A percentile compares a stretch with the other conserved stretches of the same genome.
These are phyloP conservation scores for Marchantia paleacea DNA, from an alignment of 225 moss, liverwort and hornwort genomes.

Conservation along the genomic window DNA sequence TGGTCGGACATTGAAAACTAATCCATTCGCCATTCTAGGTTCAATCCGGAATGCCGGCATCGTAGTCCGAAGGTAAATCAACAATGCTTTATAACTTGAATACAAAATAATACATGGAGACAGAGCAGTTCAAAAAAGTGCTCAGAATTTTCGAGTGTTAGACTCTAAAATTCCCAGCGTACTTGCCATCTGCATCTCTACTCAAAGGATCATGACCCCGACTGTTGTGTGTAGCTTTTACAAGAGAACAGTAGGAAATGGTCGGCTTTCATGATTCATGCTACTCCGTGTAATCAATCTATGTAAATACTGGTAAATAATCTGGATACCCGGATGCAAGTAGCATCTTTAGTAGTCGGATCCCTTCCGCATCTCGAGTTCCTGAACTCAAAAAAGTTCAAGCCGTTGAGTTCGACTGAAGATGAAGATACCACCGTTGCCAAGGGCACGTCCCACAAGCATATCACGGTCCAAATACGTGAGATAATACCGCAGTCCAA, in stretches of 20 bases:
- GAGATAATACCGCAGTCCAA: conserved; percentile 71
- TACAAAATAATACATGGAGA: not conserved
- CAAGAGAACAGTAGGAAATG: not conserved
- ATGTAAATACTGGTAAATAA: no score
- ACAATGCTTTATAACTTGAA: not conserved
- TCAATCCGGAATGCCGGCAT: not conserved
- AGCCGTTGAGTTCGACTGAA: conserved; percentile 67
- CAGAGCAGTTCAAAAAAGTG: not conserved
- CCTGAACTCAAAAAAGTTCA: conserved; percentile 22
- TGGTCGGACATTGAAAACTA: no score
- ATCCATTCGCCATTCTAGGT: no score
- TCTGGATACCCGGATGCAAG: no score
- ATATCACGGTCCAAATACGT: conserved; percentile 65
- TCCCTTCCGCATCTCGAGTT: not conserved
- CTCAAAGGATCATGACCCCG: not conserved
- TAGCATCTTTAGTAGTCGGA: no score
- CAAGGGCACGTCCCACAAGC: conserved; percentile 79
- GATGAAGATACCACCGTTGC: conserved; percentile 71
- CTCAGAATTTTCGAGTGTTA: no score
- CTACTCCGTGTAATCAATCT: no score
- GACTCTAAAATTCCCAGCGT: no score
- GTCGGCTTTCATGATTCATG: no score
- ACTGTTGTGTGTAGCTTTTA: not conserved
- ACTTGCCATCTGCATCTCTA: not conserved
- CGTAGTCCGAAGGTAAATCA: not conserved